Evolutionary conservation across 345 rosid genomes (phyloP), one percentile per base, ranked within the genome.

Genomic region (Eucalyptus decipiens): DNA sequence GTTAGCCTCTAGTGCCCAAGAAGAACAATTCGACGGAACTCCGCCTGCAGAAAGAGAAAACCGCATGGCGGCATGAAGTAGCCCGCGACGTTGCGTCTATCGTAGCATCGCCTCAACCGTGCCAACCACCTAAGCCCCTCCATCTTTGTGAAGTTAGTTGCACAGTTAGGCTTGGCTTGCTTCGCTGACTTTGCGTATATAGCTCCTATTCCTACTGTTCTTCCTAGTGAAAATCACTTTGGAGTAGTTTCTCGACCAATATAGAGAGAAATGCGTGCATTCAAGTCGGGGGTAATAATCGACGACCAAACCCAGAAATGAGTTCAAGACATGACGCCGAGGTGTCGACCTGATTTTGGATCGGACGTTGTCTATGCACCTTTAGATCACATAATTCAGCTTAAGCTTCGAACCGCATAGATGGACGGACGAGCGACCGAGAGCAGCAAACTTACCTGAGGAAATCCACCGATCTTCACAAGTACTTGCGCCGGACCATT

Each of bases 1-100:
- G 47, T 94, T 94, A 3, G 93, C 96, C 56, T 88, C 93, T 80
- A 83, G 93, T 80, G 86, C 48, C 69, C 92, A 87, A 60, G 94
- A 91, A 85, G 92, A 50, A 37, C 50, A 24, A 76, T 45, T 40
- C 47, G 90, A 88, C 52, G 26, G 81, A 72, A 37, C 81, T 34
- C 43, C 28, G 5, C 15, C 11, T 21, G 83, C 45, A 11, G 45
- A 76, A 76, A 37, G 83, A 76, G 83, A 40, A 6, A 72, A 76
- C 83, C 5, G 45, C 83, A 37, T 1, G 45, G 83, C 83, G 16
- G 83, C 83, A 24, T 37, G 83, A 72, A 37, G 24, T 5, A 34
- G 23, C 26, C 81, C 4, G 26, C 45, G 19, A 65, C 10, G 21
- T 65, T 14, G 32, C 6, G 11, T n/a, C 19, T 65, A 8, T 65